Percentiles rank a stretch among this genome's conserved stretches.
Conservation (phyloP, 176 grass and related monocot genomes). For the Eremochloa ophiuroides region DNA sequence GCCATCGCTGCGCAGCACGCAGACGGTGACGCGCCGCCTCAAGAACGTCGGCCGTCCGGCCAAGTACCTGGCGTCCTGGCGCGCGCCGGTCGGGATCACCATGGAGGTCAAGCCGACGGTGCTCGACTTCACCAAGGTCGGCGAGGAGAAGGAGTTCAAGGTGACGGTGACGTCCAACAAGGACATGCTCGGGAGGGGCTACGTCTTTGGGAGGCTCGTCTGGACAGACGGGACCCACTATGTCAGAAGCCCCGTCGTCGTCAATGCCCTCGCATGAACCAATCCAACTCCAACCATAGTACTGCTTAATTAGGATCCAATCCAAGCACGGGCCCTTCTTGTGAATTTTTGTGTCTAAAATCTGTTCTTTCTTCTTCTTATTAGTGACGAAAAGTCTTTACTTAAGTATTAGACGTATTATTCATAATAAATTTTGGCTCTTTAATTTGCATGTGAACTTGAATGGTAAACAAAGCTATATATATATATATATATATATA, state of each 20-base stretch:
- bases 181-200: constrained; percentile 38
- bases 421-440: too few species aligned
- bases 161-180: constrained; percentile 40
- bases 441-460: too few species aligned
- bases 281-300: too few species aligned
- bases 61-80: constrained; percentile 43
- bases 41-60: constrained; percentile 59
- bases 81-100: constrained; percentile 30
- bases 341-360: too few species aligned
- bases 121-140: constrained; percentile 37
- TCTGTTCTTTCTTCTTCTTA: too few species aligned
- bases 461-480: too few species aligned
- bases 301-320: too few species aligned
- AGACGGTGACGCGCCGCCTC: constrained; percentile 45
- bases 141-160: constrained; percentile 56
- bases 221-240: constrained; percentile 77
- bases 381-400: too few species aligned
- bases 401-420: too few species aligned
- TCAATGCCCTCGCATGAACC: constrained; percentile 52
- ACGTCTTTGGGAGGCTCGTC: constrained; percentile 57
- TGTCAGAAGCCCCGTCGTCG: constrained; percentile 56
- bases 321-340: too few species aligned
- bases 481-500: too few species aligned
- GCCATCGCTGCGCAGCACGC: constrained; percentile 15
- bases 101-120: constrained; percentile 40